Percentiles rank a stretch among this genome's conserved stretches.
Evolutionary conservation across 202 grass and related monocot genomes (phyloP).

Genomic region (Cymbopogon flexuosus): DNA sequence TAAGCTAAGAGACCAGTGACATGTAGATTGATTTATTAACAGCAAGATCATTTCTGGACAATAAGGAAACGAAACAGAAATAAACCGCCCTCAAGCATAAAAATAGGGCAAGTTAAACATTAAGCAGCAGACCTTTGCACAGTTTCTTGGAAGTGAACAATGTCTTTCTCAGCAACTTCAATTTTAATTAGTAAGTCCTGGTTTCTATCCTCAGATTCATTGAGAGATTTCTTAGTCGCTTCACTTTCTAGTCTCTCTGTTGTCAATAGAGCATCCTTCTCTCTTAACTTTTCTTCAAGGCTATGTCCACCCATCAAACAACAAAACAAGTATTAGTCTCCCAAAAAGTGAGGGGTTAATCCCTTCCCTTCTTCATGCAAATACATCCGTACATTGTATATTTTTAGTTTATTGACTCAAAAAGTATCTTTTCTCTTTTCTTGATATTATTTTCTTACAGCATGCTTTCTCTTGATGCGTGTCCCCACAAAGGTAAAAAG

Average conservation of each 20-base stretch:
- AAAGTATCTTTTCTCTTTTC: neutral
- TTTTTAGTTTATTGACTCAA: neutral
- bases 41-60: conserved; percentile 10
- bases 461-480: neutral
- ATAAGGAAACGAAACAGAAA: conserved; percentile 18
- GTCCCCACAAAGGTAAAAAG: neutral
- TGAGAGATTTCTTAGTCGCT: conserved; percentile 46
- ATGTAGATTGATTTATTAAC: conserved; percentile 27
- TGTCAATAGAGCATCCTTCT: conserved; percentile 58
- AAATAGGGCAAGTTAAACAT: conserved; percentile 15
- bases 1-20: neutral
- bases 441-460: neutral
- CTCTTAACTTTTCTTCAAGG: conserved; percentile 60
- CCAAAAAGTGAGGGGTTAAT: neutral
- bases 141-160: conserved; percentile 42
- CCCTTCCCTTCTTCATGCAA: neutral
- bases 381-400: neutral
- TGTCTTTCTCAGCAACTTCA: conserved; percentile 53
- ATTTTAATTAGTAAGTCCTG: conserved; percentile 53
- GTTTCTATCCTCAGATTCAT: conserved; percentile 51
- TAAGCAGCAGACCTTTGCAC: conserved; percentile 46
- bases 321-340: conserved; percentile 23
- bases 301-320: conserved; percentile 39
- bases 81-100: conserved; percentile 14
- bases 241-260: conserved; percentile 60